phyloP scores from a whole-genome alignment of 352 stramenopile species.

The Globisporangium spiculum region DNA sequence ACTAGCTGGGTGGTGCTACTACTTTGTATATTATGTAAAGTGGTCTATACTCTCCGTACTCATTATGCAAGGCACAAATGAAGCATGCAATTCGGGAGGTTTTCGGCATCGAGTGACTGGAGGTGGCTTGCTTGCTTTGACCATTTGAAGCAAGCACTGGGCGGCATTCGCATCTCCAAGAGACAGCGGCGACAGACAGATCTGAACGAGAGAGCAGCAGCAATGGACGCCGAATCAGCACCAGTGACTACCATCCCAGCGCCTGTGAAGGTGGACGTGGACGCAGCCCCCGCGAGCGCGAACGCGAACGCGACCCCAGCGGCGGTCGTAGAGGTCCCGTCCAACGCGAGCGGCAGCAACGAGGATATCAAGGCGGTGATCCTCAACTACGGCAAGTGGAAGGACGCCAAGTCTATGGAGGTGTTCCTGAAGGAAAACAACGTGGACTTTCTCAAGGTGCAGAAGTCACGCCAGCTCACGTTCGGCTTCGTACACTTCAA shows the following conservation, averaged over 20 bases:
- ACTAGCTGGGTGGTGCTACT: too few species aligned
- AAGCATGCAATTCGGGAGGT: background rate
- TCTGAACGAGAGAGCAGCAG: background rate
- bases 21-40: background rate
- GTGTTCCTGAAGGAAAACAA: slow-evolving; percentile 42
- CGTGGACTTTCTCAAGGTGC: slow-evolving; percentile 66
- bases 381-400: slow-evolving; percentile 89
- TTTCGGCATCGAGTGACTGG: slow-evolving; percentile 5
- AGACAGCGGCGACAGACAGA: background rate
- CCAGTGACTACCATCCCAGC: background rate
- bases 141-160: slow-evolving; percentile 1
- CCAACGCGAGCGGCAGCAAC: slow-evolving; percentile 27
- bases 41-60: background rate
- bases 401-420: slow-evolving; percentile 64
- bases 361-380: slow-evolving; percentile 81
- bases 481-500: slow-evolving; percentile 82
- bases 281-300: background rate
- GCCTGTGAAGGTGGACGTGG: background rate
- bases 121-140: background rate
- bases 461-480: slow-evolving; percentile 74
- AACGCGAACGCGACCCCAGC: background rate
- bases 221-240: slow-evolving; percentile 7
- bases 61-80: background rate
- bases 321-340: background rate
- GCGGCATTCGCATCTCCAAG: background rate